Conservation (phyloP, 2,329 filamentous ascomycete genomes). For the Teratosphaeria nubilosa region DNA sequence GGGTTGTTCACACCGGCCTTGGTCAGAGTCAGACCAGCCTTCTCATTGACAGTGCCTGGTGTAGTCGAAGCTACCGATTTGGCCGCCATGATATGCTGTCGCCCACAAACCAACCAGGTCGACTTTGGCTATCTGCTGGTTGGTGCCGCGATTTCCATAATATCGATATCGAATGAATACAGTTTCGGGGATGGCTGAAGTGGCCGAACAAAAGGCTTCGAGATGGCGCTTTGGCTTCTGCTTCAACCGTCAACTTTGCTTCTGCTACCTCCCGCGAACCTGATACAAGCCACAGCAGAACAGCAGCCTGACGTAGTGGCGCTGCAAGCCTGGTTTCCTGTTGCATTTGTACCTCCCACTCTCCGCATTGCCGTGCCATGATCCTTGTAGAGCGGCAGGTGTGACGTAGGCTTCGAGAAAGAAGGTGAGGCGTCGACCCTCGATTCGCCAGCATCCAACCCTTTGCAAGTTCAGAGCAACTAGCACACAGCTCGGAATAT, state of each 20-base stretch:
- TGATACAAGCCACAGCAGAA: not conserved
- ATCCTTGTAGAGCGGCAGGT: not conserved
- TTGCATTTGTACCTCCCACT: not conserved
- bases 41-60: not conserved
- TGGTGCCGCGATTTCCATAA: not conserved
- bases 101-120: not conserved
- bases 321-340: not conserved
- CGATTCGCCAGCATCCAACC: not conserved
- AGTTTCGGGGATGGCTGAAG: not conserved
- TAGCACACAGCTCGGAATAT: not conserved
- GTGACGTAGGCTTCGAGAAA: not conserved
- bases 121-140: not conserved
- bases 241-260: not conserved
- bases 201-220: not conserved
- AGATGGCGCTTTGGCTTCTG: not conserved
- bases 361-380: not conserved
- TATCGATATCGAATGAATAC: not conserved
- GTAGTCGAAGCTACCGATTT: not conserved
- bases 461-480: not conserved
- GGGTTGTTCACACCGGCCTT: slow-evolving; percentile 32
- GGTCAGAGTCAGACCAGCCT: slow-evolving; percentile 32
- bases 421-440: not conserved
- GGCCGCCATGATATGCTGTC: not conserved
- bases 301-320: not conserved
- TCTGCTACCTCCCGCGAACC: not conserved